Percentiles rank a stretch among this genome's conserved stretches.
Evolutionary conservation across 306 rosid species (phyloP).

Genomic region (barrel medic (Medicago truncatula)): DNA sequence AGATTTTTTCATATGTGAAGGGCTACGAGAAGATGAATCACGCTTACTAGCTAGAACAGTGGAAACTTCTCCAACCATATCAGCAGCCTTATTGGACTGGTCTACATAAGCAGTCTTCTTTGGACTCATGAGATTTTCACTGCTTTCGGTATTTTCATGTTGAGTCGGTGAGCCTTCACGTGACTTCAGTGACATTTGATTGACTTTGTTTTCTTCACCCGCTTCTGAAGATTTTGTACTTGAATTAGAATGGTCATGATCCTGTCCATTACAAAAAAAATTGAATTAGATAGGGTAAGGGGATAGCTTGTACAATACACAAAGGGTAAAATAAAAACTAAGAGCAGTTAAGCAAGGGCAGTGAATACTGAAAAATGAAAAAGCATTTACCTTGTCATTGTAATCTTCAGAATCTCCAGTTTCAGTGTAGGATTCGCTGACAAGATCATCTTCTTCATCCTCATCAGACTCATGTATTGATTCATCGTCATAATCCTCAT

Average conservation of each 20-base stretch:
- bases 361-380: no score
- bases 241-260: constrained; percentile 50
- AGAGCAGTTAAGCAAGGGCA: no score
- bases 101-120: constrained; percentile 39
- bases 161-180: constrained; percentile 41
- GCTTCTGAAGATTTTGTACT: constrained; percentile 53
- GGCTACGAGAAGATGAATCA: constrained; percentile 42
- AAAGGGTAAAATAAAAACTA: no score
- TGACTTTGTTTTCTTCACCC: constrained; percentile 47
- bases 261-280: constrained; percentile 54
- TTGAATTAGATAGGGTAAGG: no score
- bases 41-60: constrained; percentile 42
- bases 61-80: constrained; percentile 43
- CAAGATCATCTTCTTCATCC: constrained; percentile 57
- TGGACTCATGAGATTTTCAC: constrained; percentile 42
- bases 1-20: constrained; percentile 56
- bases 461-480: constrained; percentile 62
- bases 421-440: constrained; percentile 60
- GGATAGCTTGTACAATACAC: no score
- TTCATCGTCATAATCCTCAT: constrained; percentile 71
- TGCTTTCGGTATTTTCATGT: constrained; percentile 46
- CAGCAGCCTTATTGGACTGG: constrained; percentile 48
- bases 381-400: constrained; percentile 59
- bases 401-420: constrained; percentile 52
- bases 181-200: constrained; percentile 47